Evolutionary conservation across 2,329 filamentous ascomycete species (phyloP).

Genomic region (Drechslerella coelobrocha): DNA sequence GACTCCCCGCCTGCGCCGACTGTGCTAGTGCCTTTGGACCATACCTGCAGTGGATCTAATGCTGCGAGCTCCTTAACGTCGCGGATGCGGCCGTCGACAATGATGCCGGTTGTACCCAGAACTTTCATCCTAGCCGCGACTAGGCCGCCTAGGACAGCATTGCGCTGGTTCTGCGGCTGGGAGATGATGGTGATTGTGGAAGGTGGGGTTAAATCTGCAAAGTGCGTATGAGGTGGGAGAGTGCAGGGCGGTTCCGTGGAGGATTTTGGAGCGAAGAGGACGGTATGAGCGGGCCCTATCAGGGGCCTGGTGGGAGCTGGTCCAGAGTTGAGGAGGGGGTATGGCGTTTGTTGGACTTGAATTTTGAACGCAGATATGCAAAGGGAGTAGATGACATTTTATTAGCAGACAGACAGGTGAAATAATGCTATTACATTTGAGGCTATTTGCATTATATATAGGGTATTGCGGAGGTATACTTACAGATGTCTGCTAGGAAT

Average conservation of each 20-base stretch:
- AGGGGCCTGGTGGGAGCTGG: slow-evolving; percentile 52
- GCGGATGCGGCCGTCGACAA: slow-evolving; percentile 73
- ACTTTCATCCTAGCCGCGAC: slow-evolving; percentile 74
- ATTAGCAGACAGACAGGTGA: neutral
- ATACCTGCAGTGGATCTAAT: slow-evolving; percentile 68
- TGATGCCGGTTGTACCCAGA: slow-evolving; percentile 66
- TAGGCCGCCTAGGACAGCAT: slow-evolving; percentile 77
- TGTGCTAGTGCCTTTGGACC: slow-evolving; percentile 66
- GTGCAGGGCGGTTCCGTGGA: slow-evolving; percentile 55
- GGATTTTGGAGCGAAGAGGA: slow-evolving; percentile 69
- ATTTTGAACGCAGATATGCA: no score
- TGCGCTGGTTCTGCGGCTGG: slow-evolving; percentile 70
- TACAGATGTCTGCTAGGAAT: slow-evolving; percentile 70
- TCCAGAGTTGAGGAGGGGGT: slow-evolving; percentile 53
- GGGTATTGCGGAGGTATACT: no score
- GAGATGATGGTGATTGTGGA: slow-evolving; percentile 71
- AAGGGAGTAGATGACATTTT: slow-evolving; percentile 4
- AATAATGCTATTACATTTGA: no score
- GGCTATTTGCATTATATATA: no score
- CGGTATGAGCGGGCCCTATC: slow-evolving; percentile 67
- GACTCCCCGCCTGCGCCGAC: slow-evolving; percentile 67
- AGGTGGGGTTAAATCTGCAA: slow-evolving; percentile 69
- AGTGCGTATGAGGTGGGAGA: slow-evolving; percentile 66
- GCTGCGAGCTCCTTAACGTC: slow-evolving; percentile 66
- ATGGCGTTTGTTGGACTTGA: slow-evolving; percentile 52